Percentiles rank a stretch among this genome's conserved stretches.
phyloP scores from a whole-genome alignment of 129 eudicot genomes.

The sunflower (Helianthus annuus) region HanXRQr2.0-SUNRISE NC_035439.2:141436921-141437420 shows the following conservation, averaged over 20 bases:
- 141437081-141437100: no score
- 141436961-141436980: neutral
- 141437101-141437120: conserved; percentile 48
- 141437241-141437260: no score
- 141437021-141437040: neutral
- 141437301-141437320: neutral
- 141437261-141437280: no score
- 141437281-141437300: neutral
- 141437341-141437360: conserved; percentile 1
- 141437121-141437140: conserved; percentile 59
- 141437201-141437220: no score
- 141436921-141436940: neutral
- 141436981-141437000: neutral
- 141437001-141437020: no score
- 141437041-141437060: neutral
- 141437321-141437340: neutral
- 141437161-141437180: neutral
- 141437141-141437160: conserved; percentile 33
- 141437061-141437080: conserved; percentile 18
- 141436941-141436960: neutral
- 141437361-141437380: neutral
- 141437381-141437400: no score
- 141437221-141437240: no score
- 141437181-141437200: no score
- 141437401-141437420: no score